Percentiles rank a stretch among this genome's conserved stretches.
Conservation (phyloP, 2,329 filamentous ascomycete species). For the Macrophomina pseudophaseolina region DNA sequence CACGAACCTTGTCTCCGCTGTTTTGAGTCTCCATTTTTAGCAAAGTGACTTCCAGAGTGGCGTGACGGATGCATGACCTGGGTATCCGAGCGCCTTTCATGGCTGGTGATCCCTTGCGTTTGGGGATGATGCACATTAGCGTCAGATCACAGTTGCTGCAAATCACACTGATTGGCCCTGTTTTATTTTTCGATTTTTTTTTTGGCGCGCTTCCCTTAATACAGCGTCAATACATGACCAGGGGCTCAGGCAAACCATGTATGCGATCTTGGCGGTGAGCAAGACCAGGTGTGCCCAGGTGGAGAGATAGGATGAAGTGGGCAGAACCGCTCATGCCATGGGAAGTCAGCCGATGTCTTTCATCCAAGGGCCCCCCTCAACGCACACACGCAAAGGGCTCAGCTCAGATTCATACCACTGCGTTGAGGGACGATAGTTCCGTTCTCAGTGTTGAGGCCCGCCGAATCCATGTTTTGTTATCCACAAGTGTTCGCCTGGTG, state of each 20-base stretch:
- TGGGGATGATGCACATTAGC: background rate
- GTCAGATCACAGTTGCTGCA: background rate
- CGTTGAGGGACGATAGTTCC: background rate
- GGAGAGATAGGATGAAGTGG: conserved; percentile 5
- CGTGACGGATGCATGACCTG: conserved; percentile 2
- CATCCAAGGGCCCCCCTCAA: background rate
- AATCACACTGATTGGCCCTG: background rate
- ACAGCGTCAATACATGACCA: background rate
- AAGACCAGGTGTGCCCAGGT: background rate
- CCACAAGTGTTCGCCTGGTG: background rate
- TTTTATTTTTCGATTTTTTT: background rate
- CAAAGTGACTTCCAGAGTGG: background rate
- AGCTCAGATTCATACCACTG: background rate
- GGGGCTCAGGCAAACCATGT: background rate
- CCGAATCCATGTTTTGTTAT: background rate
- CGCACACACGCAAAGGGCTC: background rate
- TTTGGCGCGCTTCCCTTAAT: background rate
- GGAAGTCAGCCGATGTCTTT: background rate
- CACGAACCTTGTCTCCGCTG: background rate
- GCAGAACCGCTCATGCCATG: background rate
- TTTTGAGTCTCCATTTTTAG: conserved; percentile 1
- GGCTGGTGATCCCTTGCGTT: background rate
- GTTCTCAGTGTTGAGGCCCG: background rate
- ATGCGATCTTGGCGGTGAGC: background rate
- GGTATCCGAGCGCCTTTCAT: background rate